phyloP scores from a whole-genome alignment of 192 early-diverging fungal genomes.

The Neocallimastix lanati region DNA sequence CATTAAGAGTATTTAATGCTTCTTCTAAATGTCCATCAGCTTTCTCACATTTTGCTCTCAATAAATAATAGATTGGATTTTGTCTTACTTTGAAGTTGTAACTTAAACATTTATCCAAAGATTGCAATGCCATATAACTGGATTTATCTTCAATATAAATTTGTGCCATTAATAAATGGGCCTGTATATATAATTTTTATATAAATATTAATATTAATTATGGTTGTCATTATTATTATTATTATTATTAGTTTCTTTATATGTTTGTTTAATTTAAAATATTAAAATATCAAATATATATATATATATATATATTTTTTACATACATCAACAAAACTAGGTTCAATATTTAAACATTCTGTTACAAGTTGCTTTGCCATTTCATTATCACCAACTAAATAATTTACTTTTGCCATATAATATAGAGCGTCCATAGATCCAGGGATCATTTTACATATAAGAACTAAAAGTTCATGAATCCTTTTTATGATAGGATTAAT shows the following conservation, averaged over 20 bases:
- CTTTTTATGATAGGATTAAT: constrained; percentile 7
- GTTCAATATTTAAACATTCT: constrained; percentile 17
- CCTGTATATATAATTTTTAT: constrained; percentile 20
- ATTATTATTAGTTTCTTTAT: too few relatives aligned
- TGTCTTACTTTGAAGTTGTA: constrained; percentile 29
- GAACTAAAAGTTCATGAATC: constrained; percentile 12
- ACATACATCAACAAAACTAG: constrained; percentile 13
- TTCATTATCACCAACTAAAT: constrained; percentile 13
- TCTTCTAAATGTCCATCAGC: constrained; percentile 14
- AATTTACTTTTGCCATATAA: constrained; percentile 17
- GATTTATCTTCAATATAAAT: constrained; percentile 16
- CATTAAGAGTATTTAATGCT: constrained; percentile 11
- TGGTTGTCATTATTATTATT: too few relatives aligned
- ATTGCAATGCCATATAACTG: constrained; percentile 9
- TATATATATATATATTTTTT: too few relatives aligned
- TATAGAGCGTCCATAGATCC: constrained; percentile 20
- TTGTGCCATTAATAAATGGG: constrained; percentile 21
- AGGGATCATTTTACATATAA: constrained; percentile 16
- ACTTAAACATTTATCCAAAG: constrained; percentile 29
- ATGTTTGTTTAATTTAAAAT: too few relatives aligned
- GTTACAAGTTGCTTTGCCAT: constrained; percentile 9
- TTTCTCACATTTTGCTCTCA: constrained; percentile 21
- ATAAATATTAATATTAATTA: not conserved
- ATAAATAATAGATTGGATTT: constrained; percentile 14
- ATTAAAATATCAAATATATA: too few relatives aligned